A percentile compares a stretch with the other conserved stretches of the same genome.
phyloP scores from a whole-genome alignment of 805 yeast genomes.

The Grigorovia yakushimaensis region DNA sequence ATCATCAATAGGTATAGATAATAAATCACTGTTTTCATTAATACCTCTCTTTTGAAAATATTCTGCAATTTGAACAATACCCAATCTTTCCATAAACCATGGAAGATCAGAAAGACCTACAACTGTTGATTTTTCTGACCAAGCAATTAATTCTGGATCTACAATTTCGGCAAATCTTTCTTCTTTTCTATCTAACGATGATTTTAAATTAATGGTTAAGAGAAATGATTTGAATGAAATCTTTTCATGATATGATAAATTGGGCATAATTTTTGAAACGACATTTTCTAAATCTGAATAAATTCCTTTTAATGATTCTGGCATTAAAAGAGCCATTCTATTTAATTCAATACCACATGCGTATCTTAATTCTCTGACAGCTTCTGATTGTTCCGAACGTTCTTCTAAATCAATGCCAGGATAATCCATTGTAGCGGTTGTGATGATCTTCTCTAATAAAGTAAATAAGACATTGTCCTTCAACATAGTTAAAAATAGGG shows the following conservation, averaged over 20 bases:
- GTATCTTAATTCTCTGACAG: constrained; percentile 77
- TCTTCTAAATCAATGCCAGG: constrained; percentile 43
- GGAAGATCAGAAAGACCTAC: constrained; percentile 83
- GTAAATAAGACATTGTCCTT: constrained; percentile 76
- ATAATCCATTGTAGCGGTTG: constrained; percentile 75
- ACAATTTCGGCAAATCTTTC: constrained; percentile 79
- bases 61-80: constrained; percentile 86
- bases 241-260: constrained; percentile 80
- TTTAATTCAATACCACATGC: constrained; percentile 93
- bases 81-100: constrained; percentile 97
- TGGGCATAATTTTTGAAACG: constrained; percentile 59
- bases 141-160: constrained; percentile 83
- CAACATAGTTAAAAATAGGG: constrained; percentile 84
- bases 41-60: constrained; percentile 81
- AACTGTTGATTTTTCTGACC: constrained; percentile 88
- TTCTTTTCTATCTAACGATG: constrained; percentile 60
- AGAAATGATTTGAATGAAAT: constrained; percentile 90
- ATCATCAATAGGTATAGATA: constrained; percentile 82
- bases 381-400: constrained; percentile 64
- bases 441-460: constrained; percentile 73
- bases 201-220: constrained; percentile 82
- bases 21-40: constrained; percentile 60
- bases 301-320: constrained; percentile 75
- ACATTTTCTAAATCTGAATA: constrained; percentile 76
- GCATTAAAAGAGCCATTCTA: constrained; percentile 89